Conservation (phyloP, 192 early-diverging fungal species). For the Fimicolochytrium jonesii region DNA sequence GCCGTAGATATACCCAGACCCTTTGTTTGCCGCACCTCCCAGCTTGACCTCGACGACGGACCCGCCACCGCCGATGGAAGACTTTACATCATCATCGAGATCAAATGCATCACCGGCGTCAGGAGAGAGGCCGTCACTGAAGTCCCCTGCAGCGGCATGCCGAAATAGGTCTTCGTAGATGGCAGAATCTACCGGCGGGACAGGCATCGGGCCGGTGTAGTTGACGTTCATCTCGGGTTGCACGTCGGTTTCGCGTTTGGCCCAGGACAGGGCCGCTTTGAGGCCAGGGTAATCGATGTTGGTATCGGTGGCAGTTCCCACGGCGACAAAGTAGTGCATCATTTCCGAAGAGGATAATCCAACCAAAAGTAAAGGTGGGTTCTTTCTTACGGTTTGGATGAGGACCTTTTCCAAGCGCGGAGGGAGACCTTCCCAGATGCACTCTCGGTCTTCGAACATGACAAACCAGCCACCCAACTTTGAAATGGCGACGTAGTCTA, state of each 20-base stretch:
- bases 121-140: neutral
- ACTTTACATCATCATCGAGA: conserved; percentile 9
- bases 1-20: neutral
- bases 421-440: conserved; percentile 32
- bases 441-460: conserved; percentile 30
- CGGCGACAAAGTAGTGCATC: conserved; percentile 19
- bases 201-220: conserved; percentile 1
- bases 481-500: conserved; percentile 30
- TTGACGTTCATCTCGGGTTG: conserved; percentile 15
- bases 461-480: conserved; percentile 37
- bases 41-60: conserved; percentile 3
- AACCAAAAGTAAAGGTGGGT: conserved; percentile 13
- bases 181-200: neutral
- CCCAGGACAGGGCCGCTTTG: conserved; percentile 8
- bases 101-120: neutral
- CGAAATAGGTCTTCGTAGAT: conserved; percentile 11
- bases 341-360: conserved; percentile 24
- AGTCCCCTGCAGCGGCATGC: conserved; percentile 7
- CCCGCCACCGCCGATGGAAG: conserved; percentile 14
- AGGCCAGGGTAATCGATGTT: conserved; percentile 7
- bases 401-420: conserved; percentile 16
- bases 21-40: neutral
- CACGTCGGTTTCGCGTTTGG: neutral
- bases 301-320: conserved; percentile 12
- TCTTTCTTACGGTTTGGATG: conserved; percentile 18